Evolutionary conservation across 495 filamentous ascomycete species (phyloP), one percentile per base, ranked within the genome.

Genomic region (Entonaema liquescens): DNA sequence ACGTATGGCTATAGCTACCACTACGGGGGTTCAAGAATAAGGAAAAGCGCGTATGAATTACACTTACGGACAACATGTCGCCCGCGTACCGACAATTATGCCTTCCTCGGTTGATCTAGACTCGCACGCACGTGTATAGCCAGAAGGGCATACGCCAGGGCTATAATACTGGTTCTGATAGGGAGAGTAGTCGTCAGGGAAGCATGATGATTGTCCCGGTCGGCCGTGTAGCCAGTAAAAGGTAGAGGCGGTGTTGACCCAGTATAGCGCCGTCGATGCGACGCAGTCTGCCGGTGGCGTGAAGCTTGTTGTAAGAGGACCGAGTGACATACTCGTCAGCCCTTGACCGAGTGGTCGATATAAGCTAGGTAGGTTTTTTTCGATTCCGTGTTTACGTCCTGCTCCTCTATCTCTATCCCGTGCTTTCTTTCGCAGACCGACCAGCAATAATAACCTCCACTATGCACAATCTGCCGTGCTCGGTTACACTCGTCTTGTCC

Each of bases 181-280:
- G 11, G 55, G 66, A 11, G 57, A 71, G 40, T 62, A 69, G 71
- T 57, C 60, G 42, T 70, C 65, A 17, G 67, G 62, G 50, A 71
- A 70, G 54, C 67, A 74, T 1, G 66, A 70, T 2, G 62, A 55
- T n/a, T 66, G 62, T 13, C 29, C 15, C 35, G 67, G 66, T 13
- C 26, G 53, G 36, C 67, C 67, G 35, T 74, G 71, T 4, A 74
- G 38, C 62, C 59, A 70, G 59, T 70, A 74, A 54, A 74, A 74
- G 23, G 76, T 74, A 70, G 62, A 86, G 76, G 3, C 73, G 23
- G 6, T 76, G 74, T 19, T 78, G 66, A 23, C 83, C 70, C 83
- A 87, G 84, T 52, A 67, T 59, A 38, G 79, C 81, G n/a, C 82
- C 59, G 4, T 83, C 49, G 36, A 74, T 59, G 70, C 84, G 29